These are phyloP conservation scores for Closterium sp. DNA, from an alignment of 139 green algal genomes.

Conservation along the genomic window DNA sequence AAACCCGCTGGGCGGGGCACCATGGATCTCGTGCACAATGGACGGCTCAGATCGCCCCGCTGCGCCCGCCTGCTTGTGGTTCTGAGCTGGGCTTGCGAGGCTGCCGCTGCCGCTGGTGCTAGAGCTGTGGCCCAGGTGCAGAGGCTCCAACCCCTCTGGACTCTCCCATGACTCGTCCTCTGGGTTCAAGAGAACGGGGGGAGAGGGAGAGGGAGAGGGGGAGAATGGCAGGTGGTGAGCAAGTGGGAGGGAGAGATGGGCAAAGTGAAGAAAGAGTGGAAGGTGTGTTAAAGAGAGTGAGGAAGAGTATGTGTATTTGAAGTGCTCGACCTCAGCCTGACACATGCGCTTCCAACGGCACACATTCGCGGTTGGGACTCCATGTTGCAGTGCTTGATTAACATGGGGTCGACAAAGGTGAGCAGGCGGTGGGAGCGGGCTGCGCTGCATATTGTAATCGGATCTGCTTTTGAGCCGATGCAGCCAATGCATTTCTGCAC, in stretches of 20 bases:
- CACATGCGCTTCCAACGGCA: too few relatives aligned
- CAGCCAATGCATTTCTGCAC: too few relatives aligned
- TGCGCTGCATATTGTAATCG: too few relatives aligned
- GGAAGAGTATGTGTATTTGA: too few relatives aligned
- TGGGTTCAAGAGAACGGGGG: neutral
- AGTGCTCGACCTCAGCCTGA: too few relatives aligned
- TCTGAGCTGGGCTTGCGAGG: neutral
- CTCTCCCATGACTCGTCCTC: neutral
- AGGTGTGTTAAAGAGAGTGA: too few relatives aligned
- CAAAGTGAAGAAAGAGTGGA: too few relatives aligned
- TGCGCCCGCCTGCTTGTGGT: neutral
- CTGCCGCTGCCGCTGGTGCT: neutral
- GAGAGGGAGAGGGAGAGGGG: neutral
- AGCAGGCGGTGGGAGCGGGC: too few relatives aligned
- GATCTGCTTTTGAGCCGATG: too few relatives aligned
- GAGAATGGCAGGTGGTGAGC: neutral
- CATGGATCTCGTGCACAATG: conserved; percentile 43
- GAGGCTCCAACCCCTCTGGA: neutral
- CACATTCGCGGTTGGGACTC: too few relatives aligned
- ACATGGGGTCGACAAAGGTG: too few relatives aligned
- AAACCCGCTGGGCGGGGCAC: conserved; percentile 41
- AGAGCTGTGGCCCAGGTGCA: neutral
- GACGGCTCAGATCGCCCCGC: neutral
- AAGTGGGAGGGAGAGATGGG: neutral
- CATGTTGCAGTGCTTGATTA: too few relatives aligned